phyloP scores from a whole-genome alignment of 2,329 filamentous ascomycete genomes.

The Fusarium pseudocircinatum region DNA sequence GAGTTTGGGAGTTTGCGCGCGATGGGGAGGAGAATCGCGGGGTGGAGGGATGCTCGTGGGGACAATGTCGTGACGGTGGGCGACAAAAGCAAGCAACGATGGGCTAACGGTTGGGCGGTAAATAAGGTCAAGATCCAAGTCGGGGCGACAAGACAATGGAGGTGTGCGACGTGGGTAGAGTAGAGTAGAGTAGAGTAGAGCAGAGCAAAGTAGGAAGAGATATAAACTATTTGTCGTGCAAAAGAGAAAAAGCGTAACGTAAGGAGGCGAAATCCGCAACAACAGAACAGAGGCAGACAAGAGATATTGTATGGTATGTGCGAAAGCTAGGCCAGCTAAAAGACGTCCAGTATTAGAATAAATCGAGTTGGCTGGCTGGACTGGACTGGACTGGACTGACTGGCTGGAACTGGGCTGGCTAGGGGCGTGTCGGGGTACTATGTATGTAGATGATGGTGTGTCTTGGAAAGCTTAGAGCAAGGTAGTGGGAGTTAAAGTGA shows the following conservation, averaged over 20 bases:
- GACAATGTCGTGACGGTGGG: constrained; percentile 24
- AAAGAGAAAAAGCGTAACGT: not conserved
- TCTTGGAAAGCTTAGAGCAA: constrained; percentile 14
- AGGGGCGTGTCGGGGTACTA: constrained; percentile 28
- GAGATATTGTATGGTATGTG: constrained; percentile 15
- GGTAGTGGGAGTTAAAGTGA: constrained; percentile 40
- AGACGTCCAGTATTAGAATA: constrained; percentile 22
- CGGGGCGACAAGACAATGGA: constrained; percentile 10
- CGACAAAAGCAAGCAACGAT: constrained; percentile 38
- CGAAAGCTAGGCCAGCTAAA: constrained; percentile 31
- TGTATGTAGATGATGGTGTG: not conserved
- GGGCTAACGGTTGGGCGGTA: constrained; percentile 8
- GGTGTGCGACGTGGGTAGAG: not conserved
- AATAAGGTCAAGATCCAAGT: constrained; percentile 2
- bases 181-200: not conserved
- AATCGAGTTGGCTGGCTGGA: constrained; percentile 13
- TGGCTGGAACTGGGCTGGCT: not conserved
- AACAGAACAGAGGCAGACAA: not conserved
- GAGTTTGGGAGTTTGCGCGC: constrained; percentile 19
- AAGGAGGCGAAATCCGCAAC: constrained; percentile 9
- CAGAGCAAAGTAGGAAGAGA: not conserved
- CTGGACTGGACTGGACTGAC: not conserved
- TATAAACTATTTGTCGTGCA: constrained; percentile 7
- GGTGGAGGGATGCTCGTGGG: constrained; percentile 35
- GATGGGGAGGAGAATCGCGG: constrained; percentile 30